Evolutionary conservation across 208 protist genomes (phyloP), one percentile per base, ranked within the genome.

Genomic region (Leishmania amazonensis): DNA sequence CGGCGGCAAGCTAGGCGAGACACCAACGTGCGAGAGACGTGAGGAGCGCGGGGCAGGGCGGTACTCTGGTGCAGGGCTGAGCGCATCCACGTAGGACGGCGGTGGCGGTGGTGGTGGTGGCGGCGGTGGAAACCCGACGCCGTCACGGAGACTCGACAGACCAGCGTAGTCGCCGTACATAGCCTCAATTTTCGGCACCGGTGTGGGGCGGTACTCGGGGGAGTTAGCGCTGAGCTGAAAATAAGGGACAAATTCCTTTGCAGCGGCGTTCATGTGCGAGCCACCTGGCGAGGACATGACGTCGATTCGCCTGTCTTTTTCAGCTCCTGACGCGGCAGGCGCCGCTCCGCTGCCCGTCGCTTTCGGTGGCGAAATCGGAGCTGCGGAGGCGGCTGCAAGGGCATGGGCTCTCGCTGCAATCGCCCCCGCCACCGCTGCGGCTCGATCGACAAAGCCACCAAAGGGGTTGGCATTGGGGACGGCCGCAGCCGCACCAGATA

Each of bases 231-330:
- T 84, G 51, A 91, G 74, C 57, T 85, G 74, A 67, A 92, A 92
- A 70, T 84, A 81, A 19, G 85, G 93, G 11, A 95, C 85, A 75
- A 96, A 96, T 85, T 93, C 91, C 76, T 94, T 92, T 40, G 93
- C 93, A 11, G 87, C 81, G n/a, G 89, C 93, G 75, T 96, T 96
- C 90, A 95, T 95, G 47, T 85, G 79, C 8, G 89, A 88, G 54
- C 85, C 42, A 40, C 83, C 81, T 7, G 83, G 57, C 35, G 85
- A 83, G n/a, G 88, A 75, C 60, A 73, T 40, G 4, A 79, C 72
- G 49, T 76, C 71, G 21, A 62, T 31, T 1, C 53, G 70, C 38
- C 67, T 62, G 19, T 83, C 75, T 53, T 38, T 68, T 2, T 81
- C 75, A 64, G 15, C 17, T 68, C 21, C 28, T 5, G 53, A 49